Conservation (phyloP, 345 rosid species). For the Camelina sativa region DNA sequence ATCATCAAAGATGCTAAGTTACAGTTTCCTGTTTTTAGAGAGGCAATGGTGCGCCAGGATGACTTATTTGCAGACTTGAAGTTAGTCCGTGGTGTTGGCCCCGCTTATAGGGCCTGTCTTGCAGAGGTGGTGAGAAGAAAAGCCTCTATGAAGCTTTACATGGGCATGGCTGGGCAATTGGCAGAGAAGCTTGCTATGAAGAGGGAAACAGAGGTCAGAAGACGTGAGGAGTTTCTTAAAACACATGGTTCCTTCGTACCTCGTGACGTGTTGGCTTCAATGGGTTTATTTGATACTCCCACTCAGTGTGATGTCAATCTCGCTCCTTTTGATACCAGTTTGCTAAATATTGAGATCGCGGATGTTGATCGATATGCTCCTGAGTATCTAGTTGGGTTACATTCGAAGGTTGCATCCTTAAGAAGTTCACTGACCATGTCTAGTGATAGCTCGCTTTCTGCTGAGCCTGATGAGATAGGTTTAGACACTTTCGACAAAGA, state of each 20-base stretch:
- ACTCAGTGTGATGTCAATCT: slow-evolving; percentile 93
- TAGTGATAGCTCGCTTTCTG: slow-evolving; percentile 64
- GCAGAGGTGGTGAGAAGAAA: slow-evolving; percentile 94
- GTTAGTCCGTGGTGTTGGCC: slow-evolving; percentile 77
- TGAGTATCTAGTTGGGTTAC: slow-evolving; percentile 67
- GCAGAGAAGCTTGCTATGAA: slow-evolving; percentile 94
- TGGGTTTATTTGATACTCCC: slow-evolving; percentile 90
- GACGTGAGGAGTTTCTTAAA: slow-evolving; percentile 86
- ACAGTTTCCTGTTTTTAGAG: slow-evolving; percentile 93
- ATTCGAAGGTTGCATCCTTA: slow-evolving; percentile 54
- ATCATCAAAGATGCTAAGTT: slow-evolving; percentile 84
- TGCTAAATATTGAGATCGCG: slow-evolving; percentile 77
- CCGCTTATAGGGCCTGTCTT: slow-evolving; percentile 96
- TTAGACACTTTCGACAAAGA: slow-evolving; percentile 54
- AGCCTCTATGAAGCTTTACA: slow-evolving; percentile 91
- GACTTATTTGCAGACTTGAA: slow-evolving; percentile 70
- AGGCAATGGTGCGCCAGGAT: slow-evolving; percentile 89
- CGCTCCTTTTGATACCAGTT: slow-evolving; percentile 77
- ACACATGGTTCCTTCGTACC: slow-evolving; percentile 70
- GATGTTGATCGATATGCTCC: slow-evolving; percentile 89
- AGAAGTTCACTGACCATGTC: slow-evolving; percentile 70
- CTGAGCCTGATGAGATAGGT: slow-evolving; percentile 59
- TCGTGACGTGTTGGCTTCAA: slow-evolving; percentile 72
- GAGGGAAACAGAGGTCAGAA: slow-evolving; percentile 87
- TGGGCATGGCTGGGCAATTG: slow-evolving; percentile 99